A percentile compares a stretch with the other conserved stretches of the same genome.
Evolutionary conservation across 192 early-diverging fungal genomes (phyloP).

Genomic region (Fimicolochytrium jonesii): DNA sequence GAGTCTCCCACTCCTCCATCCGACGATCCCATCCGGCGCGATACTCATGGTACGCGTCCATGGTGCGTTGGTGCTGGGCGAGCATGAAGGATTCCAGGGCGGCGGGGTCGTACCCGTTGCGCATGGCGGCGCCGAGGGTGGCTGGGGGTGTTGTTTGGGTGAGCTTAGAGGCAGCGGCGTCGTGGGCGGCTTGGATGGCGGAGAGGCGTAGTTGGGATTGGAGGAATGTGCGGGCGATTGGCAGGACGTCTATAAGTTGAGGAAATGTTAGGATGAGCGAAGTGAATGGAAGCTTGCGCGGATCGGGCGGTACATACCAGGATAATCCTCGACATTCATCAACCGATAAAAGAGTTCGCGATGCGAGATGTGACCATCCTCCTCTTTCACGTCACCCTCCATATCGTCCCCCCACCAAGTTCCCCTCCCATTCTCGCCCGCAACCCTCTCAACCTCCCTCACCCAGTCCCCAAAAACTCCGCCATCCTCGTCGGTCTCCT

Average conservation of each 20-base stretch:
- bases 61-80: slow-evolving; percentile 1
- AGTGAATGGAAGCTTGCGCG: background rate
- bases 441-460: no score
- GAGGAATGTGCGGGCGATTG: slow-evolving; percentile 3
- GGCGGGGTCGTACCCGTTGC: slow-evolving; percentile 5
- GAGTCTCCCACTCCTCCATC: background rate
- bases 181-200: background rate
- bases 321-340: slow-evolving; percentile 15
- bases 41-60: slow-evolving; percentile 10
- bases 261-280: background rate
- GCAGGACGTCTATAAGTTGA: background rate
- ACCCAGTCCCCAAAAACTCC: no score
- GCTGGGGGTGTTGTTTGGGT: background rate
- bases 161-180: background rate
- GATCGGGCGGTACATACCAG: background rate
- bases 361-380: no score
- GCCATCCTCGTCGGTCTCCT: no score
- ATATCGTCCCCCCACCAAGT: no score
- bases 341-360: slow-evolving; percentile 14
- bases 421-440: no score
- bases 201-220: background rate
- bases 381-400: no score
- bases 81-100: slow-evolving; percentile 12
- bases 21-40: slow-evolving; percentile 4
- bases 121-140: background rate